Evolutionary conservation across 352 stramenopile species (phyloP), one percentile per base, ranked within the genome.

Genomic region (Phytophthora fragariaefolia): DNA sequence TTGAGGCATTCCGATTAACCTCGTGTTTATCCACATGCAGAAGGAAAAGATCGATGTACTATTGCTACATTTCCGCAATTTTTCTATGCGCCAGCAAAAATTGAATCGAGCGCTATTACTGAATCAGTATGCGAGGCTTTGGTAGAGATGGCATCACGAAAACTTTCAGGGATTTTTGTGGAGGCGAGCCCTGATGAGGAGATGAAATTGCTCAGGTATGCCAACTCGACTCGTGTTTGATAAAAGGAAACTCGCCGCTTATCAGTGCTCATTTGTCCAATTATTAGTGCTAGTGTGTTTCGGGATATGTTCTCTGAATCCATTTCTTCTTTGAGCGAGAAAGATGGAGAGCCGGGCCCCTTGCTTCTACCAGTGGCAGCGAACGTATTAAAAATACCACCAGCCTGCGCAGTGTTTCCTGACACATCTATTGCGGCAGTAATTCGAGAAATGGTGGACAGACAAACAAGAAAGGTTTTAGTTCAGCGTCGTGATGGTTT

Each of bases 41-140:
- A 74, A 28, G 76, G 71, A 2, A 72, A 79, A 43, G 67, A 80
- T 20, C 57, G 22, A 15, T 70, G 63, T 45, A 70, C 71, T n/a
- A 56, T 90, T 3, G 53, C 66, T 23, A 69, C 76, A 0, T 90
- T 90, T 30, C 76, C 73, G 6, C 60, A 76, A n/a, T 73, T 87
- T 55, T 89, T 88, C 20, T 81, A 76, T 43, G 26, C 54, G 6
- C 80, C 83, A 13, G 59, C 73, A 57, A 71, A 23, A 55, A 59
- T 80, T 32, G 52, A 59, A 24, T 49, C 49, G 7, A 47, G 46
- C 26, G 40, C 47, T 7, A 23, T 30, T 26, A 65, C 61, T 24
- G 58, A 62, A 0, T 74, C 66, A 23, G 50, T 82, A 7, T 81
- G 73, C 38, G 71, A 87, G 4, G 71, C 66, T 18, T 55, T 91